These are phyloP conservation scores for Macrotyloma uniflorum DNA, from an alignment of 306 rosid species.

Conservation along the genomic window DNA sequence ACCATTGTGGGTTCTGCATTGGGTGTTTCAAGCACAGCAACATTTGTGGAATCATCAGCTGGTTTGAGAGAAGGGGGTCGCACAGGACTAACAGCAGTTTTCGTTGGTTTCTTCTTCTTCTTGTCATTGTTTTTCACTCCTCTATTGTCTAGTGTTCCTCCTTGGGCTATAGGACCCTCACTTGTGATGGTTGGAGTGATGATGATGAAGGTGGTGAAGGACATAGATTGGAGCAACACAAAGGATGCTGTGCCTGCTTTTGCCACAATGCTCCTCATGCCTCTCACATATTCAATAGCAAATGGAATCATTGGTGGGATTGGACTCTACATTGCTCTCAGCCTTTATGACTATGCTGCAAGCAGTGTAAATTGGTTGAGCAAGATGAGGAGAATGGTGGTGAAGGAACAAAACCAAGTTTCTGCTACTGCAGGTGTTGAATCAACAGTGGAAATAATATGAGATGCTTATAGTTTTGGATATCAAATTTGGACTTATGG, in stretches of 20 bases:
- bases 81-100: slow-evolving; percentile 82
- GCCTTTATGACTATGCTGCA: slow-evolving; percentile 56
- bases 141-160: slow-evolving; percentile 78
- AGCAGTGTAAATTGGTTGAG: slow-evolving; percentile 53
- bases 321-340: slow-evolving; percentile 72
- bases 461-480: slow-evolving; percentile 36
- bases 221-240: slow-evolving; percentile 73
- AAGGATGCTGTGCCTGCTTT: slow-evolving; percentile 85
- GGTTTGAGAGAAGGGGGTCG: slow-evolving; percentile 92
- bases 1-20: slow-evolving; percentile 66
- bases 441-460: slow-evolving; percentile 51
- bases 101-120: slow-evolving; percentile 68
- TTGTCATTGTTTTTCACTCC: slow-evolving; percentile 80
- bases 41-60: slow-evolving; percentile 78
- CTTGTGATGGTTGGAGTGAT: slow-evolving; percentile 91
- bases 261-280: slow-evolving; percentile 81
- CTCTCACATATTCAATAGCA: slow-evolving; percentile 85
- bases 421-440: slow-evolving; percentile 61
- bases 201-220: slow-evolving; percentile 95
- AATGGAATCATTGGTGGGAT: slow-evolving; percentile 88
- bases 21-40: slow-evolving; percentile 74
- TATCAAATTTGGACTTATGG: slow-evolving; percentile 17
- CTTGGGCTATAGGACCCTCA: slow-evolving; percentile 97
- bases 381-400: slow-evolving; percentile 64
- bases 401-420: slow-evolving; percentile 79